These are phyloP conservation scores for Ganoderma boninense DNA, from an alignment of 1,284 basidiomycete genomes.

Conservation along the genomic window DNA sequence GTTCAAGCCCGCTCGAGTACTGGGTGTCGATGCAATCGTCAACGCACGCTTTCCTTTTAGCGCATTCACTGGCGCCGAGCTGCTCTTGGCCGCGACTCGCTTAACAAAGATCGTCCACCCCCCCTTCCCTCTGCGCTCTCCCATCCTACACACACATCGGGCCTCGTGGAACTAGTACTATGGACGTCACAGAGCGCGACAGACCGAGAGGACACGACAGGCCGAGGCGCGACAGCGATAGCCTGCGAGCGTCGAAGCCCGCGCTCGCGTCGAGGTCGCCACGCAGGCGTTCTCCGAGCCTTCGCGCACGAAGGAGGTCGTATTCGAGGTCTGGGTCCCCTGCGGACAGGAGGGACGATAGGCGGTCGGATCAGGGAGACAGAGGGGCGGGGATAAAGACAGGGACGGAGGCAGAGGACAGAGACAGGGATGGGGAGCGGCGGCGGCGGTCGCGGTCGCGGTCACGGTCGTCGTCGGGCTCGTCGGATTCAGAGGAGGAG, in stretches of 20 bases:
- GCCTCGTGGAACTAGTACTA: background rate
- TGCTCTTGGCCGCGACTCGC: too few relatives aligned
- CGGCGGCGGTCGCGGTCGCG: slow-evolving; percentile 38
- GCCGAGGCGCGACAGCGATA: slow-evolving; percentile 16
- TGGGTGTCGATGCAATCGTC: too few relatives aligned
- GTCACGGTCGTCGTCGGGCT: slow-evolving; percentile 18
- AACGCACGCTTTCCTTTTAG: too few relatives aligned
- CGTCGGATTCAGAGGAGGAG: slow-evolving; percentile 7
- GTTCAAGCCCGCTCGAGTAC: too few relatives aligned
- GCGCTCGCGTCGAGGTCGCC: slow-evolving; percentile 18
- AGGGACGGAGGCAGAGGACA: slow-evolving; percentile 11
- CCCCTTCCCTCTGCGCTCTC: background rate
- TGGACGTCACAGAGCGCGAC: slow-evolving; percentile 15
- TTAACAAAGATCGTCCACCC: too few relatives aligned
- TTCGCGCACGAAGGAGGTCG: background rate
- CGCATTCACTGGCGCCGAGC: too few relatives aligned
- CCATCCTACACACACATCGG: background rate
- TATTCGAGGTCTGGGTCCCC: slow-evolving; percentile 12
- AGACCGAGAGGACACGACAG: slow-evolving; percentile 17
- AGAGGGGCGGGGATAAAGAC: too few relatives aligned
- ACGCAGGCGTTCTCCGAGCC: slow-evolving; percentile 17
- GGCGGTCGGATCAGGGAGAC: too few relatives aligned
- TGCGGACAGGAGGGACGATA: slow-evolving; percentile 14
- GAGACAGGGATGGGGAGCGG: slow-evolving; percentile 8
- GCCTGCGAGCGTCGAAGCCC: too few relatives aligned